A percentile compares a stretch with the other conserved stretches of the same genome.
Evolutionary conservation across 106 monocot genomes (phyloP).

Genomic region (Narthecium ossifragum): DNA sequence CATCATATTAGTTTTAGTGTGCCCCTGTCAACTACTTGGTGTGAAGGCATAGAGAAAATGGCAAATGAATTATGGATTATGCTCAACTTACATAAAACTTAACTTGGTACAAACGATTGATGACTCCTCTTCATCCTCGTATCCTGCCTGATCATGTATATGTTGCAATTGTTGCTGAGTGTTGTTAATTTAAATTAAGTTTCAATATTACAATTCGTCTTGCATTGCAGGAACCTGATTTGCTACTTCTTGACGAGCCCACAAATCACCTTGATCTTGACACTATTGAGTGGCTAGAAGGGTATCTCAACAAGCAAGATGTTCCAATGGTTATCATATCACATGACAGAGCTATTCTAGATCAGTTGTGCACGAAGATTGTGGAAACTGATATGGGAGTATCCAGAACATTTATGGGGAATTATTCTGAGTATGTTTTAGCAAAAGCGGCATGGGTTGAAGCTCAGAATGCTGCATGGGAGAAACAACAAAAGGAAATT

Average conservation of each 20-base stretch:
- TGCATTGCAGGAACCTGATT: slow-evolving; percentile 91
- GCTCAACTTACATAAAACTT: too few relatives aligned
- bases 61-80: too few relatives aligned
- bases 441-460: slow-evolving; percentile 73
- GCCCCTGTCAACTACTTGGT: too few relatives aligned
- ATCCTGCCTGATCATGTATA: too few relatives aligned
- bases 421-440: slow-evolving; percentile 85
- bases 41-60: too few relatives aligned
- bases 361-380: slow-evolving; percentile 88
- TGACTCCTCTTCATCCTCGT: too few relatives aligned
- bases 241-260: slow-evolving; percentile 95
- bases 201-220: too few relatives aligned
- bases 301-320: slow-evolving; percentile 78
- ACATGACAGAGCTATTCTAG: slow-evolving; percentile 95
- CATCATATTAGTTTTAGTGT: too few relatives aligned
- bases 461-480: slow-evolving; percentile 88
- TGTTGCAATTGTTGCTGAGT: too few relatives aligned
- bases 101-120: too few relatives aligned
- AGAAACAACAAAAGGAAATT: slow-evolving; percentile 98
- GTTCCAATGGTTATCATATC: slow-evolving; percentile 98
- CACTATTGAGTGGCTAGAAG: slow-evolving; percentile 97
- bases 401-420: slow-evolving; percentile 82
- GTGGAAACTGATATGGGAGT: slow-evolving; percentile 98
- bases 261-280: slow-evolving; percentile 99
- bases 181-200: too few relatives aligned